These are phyloP conservation scores for Gaertneriomyces semiglobifer DNA, from an alignment of 192 early-diverging fungal species.

Conservation along the genomic window DNA sequence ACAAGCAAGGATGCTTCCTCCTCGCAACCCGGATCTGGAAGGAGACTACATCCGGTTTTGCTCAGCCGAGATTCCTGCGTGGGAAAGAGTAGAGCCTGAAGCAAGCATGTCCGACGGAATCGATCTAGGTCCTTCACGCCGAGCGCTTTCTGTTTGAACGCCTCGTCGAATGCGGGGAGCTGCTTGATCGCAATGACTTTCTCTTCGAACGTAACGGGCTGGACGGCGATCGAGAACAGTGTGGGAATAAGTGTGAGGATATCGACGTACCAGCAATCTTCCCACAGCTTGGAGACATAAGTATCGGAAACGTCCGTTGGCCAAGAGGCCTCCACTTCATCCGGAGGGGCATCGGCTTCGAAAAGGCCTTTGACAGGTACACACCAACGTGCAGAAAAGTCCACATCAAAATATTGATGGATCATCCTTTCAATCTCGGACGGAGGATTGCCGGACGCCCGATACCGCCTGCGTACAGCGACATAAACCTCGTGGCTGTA, in stretches of 20 bases:
- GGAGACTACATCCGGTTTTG: slow-evolving; percentile 4
- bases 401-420: slow-evolving; percentile 15
- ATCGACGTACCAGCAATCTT: slow-evolving; percentile 20
- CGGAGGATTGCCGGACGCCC: slow-evolving; percentile 10
- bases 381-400: slow-evolving; percentile 1
- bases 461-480: slow-evolving; percentile 27
- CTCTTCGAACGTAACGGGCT: slow-evolving; percentile 5
- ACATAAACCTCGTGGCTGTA: slow-evolving; percentile 31
- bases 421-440: slow-evolving; percentile 19
- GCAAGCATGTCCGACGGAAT: slow-evolving; percentile 8
- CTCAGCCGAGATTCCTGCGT: slow-evolving; percentile 21
- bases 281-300: slow-evolving; percentile 11
- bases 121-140: slow-evolving; percentile 2
- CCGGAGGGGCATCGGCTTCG: slow-evolving; percentile 9
- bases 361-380: slow-evolving; percentile 2
- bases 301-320: slow-evolving; percentile 11
- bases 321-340: slow-evolving; percentile 6
- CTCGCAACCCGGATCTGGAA: slow-evolving; percentile 14
- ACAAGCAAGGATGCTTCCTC: not conserved
- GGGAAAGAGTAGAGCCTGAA: slow-evolving; percentile 24
- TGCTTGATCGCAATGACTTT: slow-evolving; percentile 2
- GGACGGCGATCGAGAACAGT: slow-evolving; percentile 18
- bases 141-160: not conserved
- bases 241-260: slow-evolving; percentile 14
- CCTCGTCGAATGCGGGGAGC: not conserved